Evolutionary conservation across 495 filamentous ascomycete genomes (phyloP).

Genomic region (Penicillium diatomitis): DNA sequence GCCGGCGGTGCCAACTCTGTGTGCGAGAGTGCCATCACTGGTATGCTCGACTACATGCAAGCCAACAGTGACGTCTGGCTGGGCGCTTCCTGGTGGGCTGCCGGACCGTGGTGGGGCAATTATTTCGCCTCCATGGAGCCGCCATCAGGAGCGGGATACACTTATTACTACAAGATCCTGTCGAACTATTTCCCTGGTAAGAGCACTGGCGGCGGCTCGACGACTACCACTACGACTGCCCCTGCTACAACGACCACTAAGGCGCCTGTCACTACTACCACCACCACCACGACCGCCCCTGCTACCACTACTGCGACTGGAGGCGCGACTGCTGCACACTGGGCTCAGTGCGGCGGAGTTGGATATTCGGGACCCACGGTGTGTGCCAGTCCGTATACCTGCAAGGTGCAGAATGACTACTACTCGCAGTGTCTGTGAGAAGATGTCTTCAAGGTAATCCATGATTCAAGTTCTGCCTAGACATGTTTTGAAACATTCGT

Average conservation of each 20-base stretch:
- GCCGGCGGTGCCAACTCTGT: slow-evolving; percentile 57
- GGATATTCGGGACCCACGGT: slow-evolving; percentile 39
- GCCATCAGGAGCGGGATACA: neutral
- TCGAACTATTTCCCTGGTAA: neutral
- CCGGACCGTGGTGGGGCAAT: slow-evolving; percentile 47
- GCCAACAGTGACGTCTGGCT: slow-evolving; percentile 60
- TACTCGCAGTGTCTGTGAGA: slow-evolving; percentile 40
- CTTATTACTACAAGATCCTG: neutral
- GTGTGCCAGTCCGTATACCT: slow-evolving; percentile 33
- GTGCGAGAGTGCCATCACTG: slow-evolving; percentile 55
- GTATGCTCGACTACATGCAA: slow-evolving; percentile 50
- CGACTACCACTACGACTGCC: neutral
- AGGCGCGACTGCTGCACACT: slow-evolving; percentile 17
- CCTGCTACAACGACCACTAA: neutral
- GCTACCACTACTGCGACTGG: neutral
- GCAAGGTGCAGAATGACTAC: slow-evolving; percentile 27
- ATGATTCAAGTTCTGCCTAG: no score
- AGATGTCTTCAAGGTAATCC: no score
- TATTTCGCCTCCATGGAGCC: slow-evolving; percentile 33
- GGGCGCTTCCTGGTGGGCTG: slow-evolving; percentile 63
- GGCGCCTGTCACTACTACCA: neutral
- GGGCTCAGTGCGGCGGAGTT: slow-evolving; percentile 41
- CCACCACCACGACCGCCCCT: neutral
- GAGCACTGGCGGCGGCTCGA: neutral
- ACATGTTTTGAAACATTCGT: no score